A percentile compares a stretch with the other conserved stretches of the same genome.
phyloP scores from a whole-genome alignment of 1,139 yeast genomes.

The Pichia sp. region DNA sequence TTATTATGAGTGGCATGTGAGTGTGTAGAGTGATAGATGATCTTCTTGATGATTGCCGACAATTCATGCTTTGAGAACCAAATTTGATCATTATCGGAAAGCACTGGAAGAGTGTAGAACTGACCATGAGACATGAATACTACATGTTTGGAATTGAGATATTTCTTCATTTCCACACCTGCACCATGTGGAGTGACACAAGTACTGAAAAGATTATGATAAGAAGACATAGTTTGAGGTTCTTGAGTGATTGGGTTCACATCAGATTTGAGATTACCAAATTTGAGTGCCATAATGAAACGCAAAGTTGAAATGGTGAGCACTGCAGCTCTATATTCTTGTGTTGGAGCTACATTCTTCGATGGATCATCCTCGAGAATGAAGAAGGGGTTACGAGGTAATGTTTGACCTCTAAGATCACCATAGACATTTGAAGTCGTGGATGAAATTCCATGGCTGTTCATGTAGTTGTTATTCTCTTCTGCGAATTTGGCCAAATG shows the following conservation, averaged over 20 bases:
- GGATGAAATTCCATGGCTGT: constrained; percentile 47
- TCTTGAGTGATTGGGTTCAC: constrained; percentile 41
- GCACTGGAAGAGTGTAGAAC: constrained; percentile 53
- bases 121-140: constrained; percentile 55
- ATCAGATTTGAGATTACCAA: constrained; percentile 50
- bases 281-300: constrained; percentile 53
- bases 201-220: constrained; percentile 58
- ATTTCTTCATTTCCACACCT: constrained; percentile 33
- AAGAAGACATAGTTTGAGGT: constrained; percentile 62
- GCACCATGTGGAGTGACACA: constrained; percentile 50
- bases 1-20: constrained; percentile 28
- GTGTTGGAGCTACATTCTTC: constrained; percentile 49
- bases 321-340: constrained; percentile 60
- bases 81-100: constrained; percentile 33
- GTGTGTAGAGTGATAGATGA: constrained; percentile 42
- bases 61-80: constrained; percentile 53
- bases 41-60: constrained; percentile 40
- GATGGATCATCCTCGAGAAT: constrained; percentile 69
- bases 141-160: constrained; percentile 38
- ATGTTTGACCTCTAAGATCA: constrained; percentile 54
- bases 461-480: constrained; percentile 48
- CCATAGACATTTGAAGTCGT: constrained; percentile 60
- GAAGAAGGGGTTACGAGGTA: constrained; percentile 71
- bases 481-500: constrained; percentile 41
- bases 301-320: constrained; percentile 58